Evolutionary conservation across 805 yeast genomes (phyloP).

Genomic region (Ogataea naganishii): DNA sequence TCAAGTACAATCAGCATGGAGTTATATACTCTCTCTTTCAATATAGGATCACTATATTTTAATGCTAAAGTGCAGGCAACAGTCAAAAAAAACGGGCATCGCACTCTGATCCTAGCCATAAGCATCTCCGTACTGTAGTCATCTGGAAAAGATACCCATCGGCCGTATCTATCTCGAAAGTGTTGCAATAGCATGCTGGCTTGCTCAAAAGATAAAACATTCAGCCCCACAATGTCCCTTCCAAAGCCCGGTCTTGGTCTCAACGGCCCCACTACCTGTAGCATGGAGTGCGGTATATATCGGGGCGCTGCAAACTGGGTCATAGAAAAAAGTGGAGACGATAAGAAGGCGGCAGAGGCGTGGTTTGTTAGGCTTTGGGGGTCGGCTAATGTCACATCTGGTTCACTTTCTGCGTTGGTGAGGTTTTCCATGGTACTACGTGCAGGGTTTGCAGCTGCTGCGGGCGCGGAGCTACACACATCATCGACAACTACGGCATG

Average conservation of each 20-base stretch:
- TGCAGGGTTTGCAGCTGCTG: slow-evolving; percentile 10
- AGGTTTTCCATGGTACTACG: slow-evolving; percentile 7
- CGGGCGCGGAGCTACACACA: slow-evolving; percentile 20
- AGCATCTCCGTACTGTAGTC: slow-evolving; percentile 37
- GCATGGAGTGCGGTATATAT: slow-evolving; percentile 29
- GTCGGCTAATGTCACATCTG: slow-evolving; percentile 13
- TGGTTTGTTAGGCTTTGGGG: slow-evolving; percentile 21
- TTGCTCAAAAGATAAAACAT: slow-evolving; percentile 39
- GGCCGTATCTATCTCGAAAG: slow-evolving; percentile 60
- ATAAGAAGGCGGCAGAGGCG: slow-evolving; percentile 27
- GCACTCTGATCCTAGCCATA: slow-evolving; percentile 35
- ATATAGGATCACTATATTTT: slow-evolving; percentile 34
- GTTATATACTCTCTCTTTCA: slow-evolving; percentile 33
- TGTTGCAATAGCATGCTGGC: slow-evolving; percentile 41
- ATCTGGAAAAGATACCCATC: slow-evolving; percentile 71
- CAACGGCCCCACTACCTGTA: slow-evolving; percentile 17
- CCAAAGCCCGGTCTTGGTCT: slow-evolving; percentile 10
- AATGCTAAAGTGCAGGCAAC: slow-evolving; percentile 57
- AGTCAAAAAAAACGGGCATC: slow-evolving; percentile 58
- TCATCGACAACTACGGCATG: too few species aligned
- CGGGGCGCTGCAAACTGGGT: slow-evolving; percentile 21
- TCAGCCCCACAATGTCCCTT: slow-evolving; percentile 42
- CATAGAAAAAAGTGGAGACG: slow-evolving; percentile 37
- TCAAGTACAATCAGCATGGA: slow-evolving; percentile 37
- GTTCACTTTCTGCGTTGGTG: slow-evolving; percentile 3